Evolutionary conservation across 225 moss, liverwort and hornwort species (phyloP), one percentile per base, ranked within the genome.

Genomic region (Asterella californica): DNA sequence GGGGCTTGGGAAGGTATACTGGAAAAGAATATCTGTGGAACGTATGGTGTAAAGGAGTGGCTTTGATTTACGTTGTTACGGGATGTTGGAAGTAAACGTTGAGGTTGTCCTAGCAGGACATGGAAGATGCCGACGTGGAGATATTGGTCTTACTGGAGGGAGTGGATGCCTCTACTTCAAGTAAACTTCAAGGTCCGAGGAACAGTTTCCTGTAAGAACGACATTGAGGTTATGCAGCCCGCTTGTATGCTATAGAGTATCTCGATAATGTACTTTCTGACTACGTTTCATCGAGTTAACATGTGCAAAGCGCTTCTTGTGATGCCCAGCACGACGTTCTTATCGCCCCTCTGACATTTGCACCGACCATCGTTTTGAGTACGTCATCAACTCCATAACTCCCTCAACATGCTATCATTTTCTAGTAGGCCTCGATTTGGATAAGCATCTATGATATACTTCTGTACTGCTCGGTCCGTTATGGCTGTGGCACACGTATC

Each of bases 131-230:
- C 17, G 96, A 96, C 76, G 90, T 91, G 57, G 96, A 96, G 83
- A 90, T 96, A 79, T 83, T 96, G 80, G 96, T 94, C 48, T 71
- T 96, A 66, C 82, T 96, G 79, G 96, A 96, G 80, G 96, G 96
- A 27, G 94, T 96, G 27, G 96, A 96, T 78, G 94, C 96, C 0
- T 96, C 96, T 29, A 96, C 96, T 14, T 92, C 92, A 5, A 90
- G 92, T 82, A 96, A 96, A 83, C 88, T 96, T 11, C 96, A 96
- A 76, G 87, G 87, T 87, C 9, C 29, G 42, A n/a, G 4, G 17
- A 52, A 57, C 7, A 52, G 77, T 0, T 27, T 76, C 21, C 36
- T 19, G 37, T 15, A 30, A 10, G 25, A 64, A 60, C 22, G 11
- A 68, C 70, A 0, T 52, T 67, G 32, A 49, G 33, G 30, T 2